phyloP scores from a whole-genome alignment of 176 grass and related monocot genomes.

The Oropetium thomaeum region DNA sequence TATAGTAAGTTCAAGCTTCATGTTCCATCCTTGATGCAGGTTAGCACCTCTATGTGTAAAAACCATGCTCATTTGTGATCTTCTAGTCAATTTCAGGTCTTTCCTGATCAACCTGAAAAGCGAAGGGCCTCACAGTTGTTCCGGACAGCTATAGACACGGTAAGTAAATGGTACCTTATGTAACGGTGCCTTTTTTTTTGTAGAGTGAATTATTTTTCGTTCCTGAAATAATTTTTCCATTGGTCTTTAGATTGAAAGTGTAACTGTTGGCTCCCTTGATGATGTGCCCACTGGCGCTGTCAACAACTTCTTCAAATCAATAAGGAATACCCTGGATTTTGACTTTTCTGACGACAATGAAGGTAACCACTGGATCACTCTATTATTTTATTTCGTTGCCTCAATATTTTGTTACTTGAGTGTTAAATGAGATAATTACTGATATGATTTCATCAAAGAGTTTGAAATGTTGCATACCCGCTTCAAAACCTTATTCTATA shows the following conservation, averaged over 20 bases:
- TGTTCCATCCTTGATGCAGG: background rate
- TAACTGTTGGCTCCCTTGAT: conserved; percentile 82
- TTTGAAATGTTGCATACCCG: background rate
- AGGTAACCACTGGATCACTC: conserved; percentile 32
- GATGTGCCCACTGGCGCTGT: conserved; percentile 70
- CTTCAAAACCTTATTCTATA: background rate
- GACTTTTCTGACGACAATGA: conserved; percentile 79
- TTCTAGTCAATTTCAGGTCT: conserved; percentile 73
- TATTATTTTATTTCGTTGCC: too few species aligned
- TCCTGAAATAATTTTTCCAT: background rate
- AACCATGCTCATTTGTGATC: conserved; percentile 31
- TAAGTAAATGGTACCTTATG: conserved; percentile 17
- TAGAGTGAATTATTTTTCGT: background rate
- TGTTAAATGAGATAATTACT: background rate
- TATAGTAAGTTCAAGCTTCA: conserved; percentile 64
- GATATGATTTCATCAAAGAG: background rate
- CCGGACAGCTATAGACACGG: conserved; percentile 67
- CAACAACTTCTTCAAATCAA: conserved; percentile 78
- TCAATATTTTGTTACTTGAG: background rate
- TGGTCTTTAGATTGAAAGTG: conserved; percentile 72
- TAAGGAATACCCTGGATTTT: conserved; percentile 92
- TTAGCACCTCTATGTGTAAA: background rate
- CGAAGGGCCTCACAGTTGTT: conserved; percentile 80
- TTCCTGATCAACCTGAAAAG: conserved; percentile 93
- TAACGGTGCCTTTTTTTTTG: background rate